Evolutionary conservation across 176 grass and related monocot genomes (phyloP).

Genomic region (Carex pumila): DNA sequence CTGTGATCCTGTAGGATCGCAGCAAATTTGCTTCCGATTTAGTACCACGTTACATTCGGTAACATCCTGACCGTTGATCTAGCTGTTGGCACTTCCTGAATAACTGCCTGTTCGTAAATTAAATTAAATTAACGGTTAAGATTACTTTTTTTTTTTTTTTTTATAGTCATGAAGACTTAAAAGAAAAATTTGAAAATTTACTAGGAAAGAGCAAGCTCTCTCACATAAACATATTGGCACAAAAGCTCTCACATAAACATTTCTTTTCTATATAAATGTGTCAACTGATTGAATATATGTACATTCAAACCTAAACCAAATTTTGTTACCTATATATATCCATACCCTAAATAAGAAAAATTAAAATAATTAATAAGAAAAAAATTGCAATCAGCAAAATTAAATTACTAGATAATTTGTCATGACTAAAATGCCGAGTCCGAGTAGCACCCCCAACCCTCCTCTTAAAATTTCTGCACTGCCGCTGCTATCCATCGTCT

Average conservation of each 20-base stretch:
- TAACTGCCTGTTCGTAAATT: neutral
- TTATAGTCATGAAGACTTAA: no score
- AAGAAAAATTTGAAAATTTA: no score
- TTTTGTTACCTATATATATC: neutral
- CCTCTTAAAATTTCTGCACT: neutral
- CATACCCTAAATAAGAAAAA: neutral
- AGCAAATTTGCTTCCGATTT: no score
- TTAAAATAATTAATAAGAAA: no score
- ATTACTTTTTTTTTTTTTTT: no score
- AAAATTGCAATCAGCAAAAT: neutral
- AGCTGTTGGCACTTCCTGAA: no score
- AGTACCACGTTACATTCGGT: neutral
- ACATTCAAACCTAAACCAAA: neutral
- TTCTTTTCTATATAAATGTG: neutral
- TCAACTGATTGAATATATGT: neutral
- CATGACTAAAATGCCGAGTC: constrained; percentile 4
- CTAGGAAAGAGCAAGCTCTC: no score
- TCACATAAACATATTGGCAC: neutral
- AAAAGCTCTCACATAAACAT: neutral
- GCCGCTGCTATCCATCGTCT: constrained; percentile 44
- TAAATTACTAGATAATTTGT: neutral
- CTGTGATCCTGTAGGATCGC: no score
- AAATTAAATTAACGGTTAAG: neutral
- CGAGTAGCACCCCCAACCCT: constrained; percentile 12
- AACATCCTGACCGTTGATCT: neutral